These are phyloP conservation scores for Proliferodiscus dingleyae DNA, from an alignment of 2,329 filamentous ascomycete genomes.

Conservation along the genomic window DNA sequence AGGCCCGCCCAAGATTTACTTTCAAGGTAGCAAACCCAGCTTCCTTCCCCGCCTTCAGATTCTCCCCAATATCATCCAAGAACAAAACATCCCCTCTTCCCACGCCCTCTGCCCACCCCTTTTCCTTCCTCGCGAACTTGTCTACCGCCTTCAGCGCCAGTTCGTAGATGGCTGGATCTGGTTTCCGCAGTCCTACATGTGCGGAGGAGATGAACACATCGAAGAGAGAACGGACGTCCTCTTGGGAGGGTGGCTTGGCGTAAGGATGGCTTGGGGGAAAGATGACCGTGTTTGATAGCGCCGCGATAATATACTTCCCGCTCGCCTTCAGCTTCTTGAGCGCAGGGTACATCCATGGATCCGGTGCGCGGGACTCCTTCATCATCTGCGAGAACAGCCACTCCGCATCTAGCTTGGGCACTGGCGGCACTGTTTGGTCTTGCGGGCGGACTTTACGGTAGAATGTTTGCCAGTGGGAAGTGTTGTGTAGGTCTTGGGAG, in stretches of 20 bases:
- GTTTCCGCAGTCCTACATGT: constrained; percentile 83
- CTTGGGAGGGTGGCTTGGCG: constrained; percentile 45
- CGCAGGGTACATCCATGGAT: constrained; percentile 78
- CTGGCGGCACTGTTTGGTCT: too few relatives aligned
- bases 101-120: constrained; percentile 48
- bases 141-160: constrained; percentile 65
- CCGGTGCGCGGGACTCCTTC: constrained; percentile 60
- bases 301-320: constrained; percentile 67
- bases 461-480: constrained; percentile 65
- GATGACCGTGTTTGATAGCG: constrained; percentile 83
- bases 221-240: constrained; percentile 66
- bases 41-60: constrained; percentile 72
- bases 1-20: constrained; percentile 71
- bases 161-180: constrained; percentile 75
- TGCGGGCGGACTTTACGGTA: too few relatives aligned
- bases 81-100: constrained; percentile 80
- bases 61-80: constrained; percentile 84
- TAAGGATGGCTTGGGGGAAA: constrained; percentile 73
- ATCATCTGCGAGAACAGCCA: constrained; percentile 89
- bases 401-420: constrained; percentile 60
- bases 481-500: constrained; percentile 64
- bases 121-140: constrained; percentile 52
- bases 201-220: constrained; percentile 86
- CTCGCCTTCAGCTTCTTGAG: constrained; percentile 62
- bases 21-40: constrained; percentile 80